Base-by-base conservation (phyloP, 441 rosid genomes). In the Arabidopsis hybrid region DNA sequence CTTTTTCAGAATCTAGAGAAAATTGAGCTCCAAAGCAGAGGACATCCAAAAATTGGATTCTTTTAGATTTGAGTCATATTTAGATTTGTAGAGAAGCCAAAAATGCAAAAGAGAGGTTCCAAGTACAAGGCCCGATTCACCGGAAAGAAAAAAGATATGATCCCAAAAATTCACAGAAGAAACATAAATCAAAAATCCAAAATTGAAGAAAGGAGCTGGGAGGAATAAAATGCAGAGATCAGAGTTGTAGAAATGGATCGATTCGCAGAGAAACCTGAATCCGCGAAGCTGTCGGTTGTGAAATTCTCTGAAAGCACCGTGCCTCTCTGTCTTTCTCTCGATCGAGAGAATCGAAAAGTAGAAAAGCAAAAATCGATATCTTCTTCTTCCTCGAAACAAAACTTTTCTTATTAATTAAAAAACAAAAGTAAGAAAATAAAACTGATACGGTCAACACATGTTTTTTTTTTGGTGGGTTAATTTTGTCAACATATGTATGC, bases 291-390 rank as follows among this genome's bases (percentile, higher is more conserved):
- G 72, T 58, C 31, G 80, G 40, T 77, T 42, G 72, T 64, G 21
- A 45, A 59, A 50, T 59, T 59, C 47, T 51, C 11, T 65, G 8
- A 38, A 36, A 5, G 64, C 64, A 60, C 32, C 32, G 52, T 38
- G 62, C 47, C 55, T 70, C 75, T 56, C 71, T 69, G 71, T 31
- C 49, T 53, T 36, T 29, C 69, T 73, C 71, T 74, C 67, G 73
- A 67, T 74, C 73, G 17, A 67, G 73, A 74, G 18, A 38, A 66
- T 4, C n/a, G 73, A 60, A 67, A 75, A 67, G 69, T 56, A 76
- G 39, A 62, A 26, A 18, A 50, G 47, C 76, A 65, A 51, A 69
- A 71, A 21, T 59, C 76, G 45, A 50, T 58, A 43, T 18, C 66
- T 64, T 70, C 73, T 69, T 58, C 64, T 42, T 69, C 60, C 58